Evolutionary conservation across 2,329 filamentous ascomycete species (phyloP).

Genomic region (Colletotrichum australisinense): DNA sequence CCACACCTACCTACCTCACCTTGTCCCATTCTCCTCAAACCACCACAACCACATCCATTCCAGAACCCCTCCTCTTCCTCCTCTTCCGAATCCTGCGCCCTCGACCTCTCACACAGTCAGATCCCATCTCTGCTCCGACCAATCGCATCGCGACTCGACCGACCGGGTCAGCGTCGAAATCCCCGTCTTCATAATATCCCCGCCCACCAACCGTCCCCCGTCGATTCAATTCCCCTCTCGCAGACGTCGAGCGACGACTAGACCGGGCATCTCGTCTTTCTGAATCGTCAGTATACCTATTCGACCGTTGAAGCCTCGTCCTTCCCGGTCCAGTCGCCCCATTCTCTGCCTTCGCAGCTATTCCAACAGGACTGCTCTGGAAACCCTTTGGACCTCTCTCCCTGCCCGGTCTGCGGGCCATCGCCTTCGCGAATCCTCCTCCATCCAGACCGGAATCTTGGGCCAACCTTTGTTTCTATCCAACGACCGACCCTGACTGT

Average conservation of each 20-base stretch:
- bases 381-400: neutral
- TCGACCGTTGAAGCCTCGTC: neutral
- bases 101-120: neutral
- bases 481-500: constrained; percentile 8
- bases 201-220: neutral
- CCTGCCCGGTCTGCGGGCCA: neutral
- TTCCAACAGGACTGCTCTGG: neutral
- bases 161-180: constrained; percentile 9
- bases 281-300: neutral
- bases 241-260: neutral
- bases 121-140: neutral
- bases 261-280: neutral
- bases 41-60: neutral
- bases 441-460: neutral
- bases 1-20: neutral
- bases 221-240: neutral
- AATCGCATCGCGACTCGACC: constrained; percentile 8
- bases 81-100: neutral
- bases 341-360: neutral
- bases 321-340: neutral
- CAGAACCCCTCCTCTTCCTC: neutral
- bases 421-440: neutral
- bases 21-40: constrained; percentile 1
- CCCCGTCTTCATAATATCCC: constrained; percentile 1
- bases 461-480: constrained; percentile 7